Percentiles rank a stretch among this genome's conserved stretches.
Conservation (phyloP, 441 rosid species). For the Oxalis stricta region DNA sequence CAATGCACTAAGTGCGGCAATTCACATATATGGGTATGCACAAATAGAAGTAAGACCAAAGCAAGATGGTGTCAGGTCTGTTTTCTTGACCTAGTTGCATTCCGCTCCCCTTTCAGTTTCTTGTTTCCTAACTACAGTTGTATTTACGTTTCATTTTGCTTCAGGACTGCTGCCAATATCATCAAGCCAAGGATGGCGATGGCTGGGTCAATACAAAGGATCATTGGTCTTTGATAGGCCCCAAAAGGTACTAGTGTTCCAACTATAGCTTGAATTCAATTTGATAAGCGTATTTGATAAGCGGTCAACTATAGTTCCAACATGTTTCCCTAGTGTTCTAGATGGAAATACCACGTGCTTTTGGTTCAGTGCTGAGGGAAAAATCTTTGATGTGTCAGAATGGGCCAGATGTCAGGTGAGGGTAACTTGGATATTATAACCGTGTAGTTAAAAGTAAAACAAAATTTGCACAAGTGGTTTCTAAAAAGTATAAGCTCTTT, state of each 20-base stretch:
- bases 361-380: slow-evolving; percentile 98
- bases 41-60: slow-evolving; percentile 68
- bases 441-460: background rate
- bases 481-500: background rate
- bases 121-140: background rate
- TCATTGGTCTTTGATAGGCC: slow-evolving; percentile 70
- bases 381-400: slow-evolving; percentile 94
- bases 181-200: slow-evolving; percentile 99
- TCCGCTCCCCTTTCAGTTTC: background rate
- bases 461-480: background rate
- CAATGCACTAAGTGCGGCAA: slow-evolving; percentile 91
- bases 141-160: slow-evolving; percentile 3
- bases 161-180: slow-evolving; percentile 92
- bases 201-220: slow-evolving; percentile 95
- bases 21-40: slow-evolving; percentile 96
- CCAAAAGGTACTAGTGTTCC: slow-evolving; percentile 45
- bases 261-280: background rate
- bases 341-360: slow-evolving; percentile 97
- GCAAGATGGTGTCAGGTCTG: slow-evolving; percentile 99
- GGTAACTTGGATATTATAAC: background rate
- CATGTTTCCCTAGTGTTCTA: slow-evolving; percentile 16
- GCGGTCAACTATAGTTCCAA: background rate
- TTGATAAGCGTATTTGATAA: background rate
- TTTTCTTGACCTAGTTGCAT: slow-evolving; percentile 12
- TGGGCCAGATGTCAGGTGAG: slow-evolving; percentile 96